Conservation (phyloP, 768 basidiomycete species). For the Mycena galopus region DNA sequence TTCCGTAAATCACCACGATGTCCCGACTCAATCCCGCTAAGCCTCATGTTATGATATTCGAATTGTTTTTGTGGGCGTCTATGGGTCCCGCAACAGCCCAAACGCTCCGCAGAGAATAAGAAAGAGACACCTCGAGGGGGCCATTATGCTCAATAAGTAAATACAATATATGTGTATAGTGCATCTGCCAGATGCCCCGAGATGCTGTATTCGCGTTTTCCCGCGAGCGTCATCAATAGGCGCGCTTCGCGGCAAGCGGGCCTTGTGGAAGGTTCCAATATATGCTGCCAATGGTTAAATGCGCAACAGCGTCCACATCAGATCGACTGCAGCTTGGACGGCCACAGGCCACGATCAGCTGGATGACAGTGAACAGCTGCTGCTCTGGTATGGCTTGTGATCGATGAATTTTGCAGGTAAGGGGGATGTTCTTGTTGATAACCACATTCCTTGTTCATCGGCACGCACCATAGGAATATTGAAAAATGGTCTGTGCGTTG, state of each 20-base stretch:
- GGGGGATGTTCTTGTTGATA: no score
- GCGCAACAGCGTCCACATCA: no score
- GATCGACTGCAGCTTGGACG: no score
- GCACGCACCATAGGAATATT: no score
- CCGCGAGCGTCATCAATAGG: constrained; percentile 19
- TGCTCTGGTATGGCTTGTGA: no score
- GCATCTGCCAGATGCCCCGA: not conserved
- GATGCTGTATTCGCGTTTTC: not conserved
- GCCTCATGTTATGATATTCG: constrained; percentile 29
- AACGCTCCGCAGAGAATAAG: constrained; percentile 18
- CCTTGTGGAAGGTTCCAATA: not conserved
- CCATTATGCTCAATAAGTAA: constrained; percentile 4
- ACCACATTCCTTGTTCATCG: no score
- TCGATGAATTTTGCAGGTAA: no score
- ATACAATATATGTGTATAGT: not conserved
- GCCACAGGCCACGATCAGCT: no score
- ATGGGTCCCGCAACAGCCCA: constrained; percentile 27
- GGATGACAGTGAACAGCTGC: no score
- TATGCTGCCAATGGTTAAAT: not conserved
- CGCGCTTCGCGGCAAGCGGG: constrained; percentile 3
- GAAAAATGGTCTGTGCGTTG: no score
- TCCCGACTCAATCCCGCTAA: constrained; percentile 1
- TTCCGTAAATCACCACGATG: not conserved
- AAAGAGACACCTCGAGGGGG: constrained; percentile 2
- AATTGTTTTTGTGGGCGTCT: constrained; percentile 26